Conservation (phyloP, 176 grass and related monocot genomes). For the Dactylis glomerata region DNA sequence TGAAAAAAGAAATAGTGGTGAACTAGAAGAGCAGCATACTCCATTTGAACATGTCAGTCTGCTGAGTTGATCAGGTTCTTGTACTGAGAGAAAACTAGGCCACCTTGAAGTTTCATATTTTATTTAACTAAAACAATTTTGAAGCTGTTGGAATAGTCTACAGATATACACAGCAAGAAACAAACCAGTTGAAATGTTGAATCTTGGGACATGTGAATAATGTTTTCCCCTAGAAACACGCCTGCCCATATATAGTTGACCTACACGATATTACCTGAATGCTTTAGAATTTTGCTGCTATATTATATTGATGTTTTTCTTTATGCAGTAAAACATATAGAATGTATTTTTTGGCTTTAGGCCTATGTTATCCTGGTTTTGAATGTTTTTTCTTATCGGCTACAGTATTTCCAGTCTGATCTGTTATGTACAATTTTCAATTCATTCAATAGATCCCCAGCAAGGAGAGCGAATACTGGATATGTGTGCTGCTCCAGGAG, state of each 20-base stretch:
- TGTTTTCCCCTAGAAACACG: background rate
- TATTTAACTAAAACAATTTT: slow-evolving; percentile 15
- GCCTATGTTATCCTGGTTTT: background rate
- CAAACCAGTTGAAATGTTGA: slow-evolving; percentile 2
- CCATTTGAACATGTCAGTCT: background rate
- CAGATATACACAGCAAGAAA: slow-evolving; percentile 5
- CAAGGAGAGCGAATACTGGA: slow-evolving; percentile 90
- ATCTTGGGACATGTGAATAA: slow-evolving; percentile 1
- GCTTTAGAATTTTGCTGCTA: background rate
- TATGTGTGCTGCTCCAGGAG: slow-evolving; percentile 96
- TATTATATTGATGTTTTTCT: background rate
- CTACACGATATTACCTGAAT: slow-evolving; percentile 1
- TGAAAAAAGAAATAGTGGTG: background rate
- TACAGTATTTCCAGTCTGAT: background rate
- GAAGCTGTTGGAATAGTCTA: background rate
- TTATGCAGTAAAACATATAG: background rate
- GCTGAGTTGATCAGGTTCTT: background rate
- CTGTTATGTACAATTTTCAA: slow-evolving; percentile 9
- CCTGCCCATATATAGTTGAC: slow-evolving; percentile 4
- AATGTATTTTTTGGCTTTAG: background rate
- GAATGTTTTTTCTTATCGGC: background rate
- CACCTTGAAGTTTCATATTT: background rate
- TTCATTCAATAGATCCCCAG: slow-evolving; percentile 67
- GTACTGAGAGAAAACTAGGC: background rate
- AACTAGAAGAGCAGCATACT: background rate